phyloP scores from a whole-genome alignment of 164 flowering plant genomes.

The Cinnamomum chago region DNA sequence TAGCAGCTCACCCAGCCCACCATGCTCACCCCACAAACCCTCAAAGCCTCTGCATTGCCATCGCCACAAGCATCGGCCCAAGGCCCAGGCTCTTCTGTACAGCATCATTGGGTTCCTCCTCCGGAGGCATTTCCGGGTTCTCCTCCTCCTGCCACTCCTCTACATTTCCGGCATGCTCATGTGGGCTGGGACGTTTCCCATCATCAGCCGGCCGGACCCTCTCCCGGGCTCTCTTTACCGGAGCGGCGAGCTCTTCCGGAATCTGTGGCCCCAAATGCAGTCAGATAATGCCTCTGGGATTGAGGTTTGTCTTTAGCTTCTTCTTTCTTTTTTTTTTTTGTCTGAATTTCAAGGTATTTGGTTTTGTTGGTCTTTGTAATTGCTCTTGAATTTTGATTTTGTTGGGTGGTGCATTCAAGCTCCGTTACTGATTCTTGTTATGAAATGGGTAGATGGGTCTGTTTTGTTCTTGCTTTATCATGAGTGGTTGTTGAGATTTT shows the following conservation, averaged over 20 bases:
- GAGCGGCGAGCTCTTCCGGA: constrained; percentile 52
- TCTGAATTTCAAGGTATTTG: too few species aligned
- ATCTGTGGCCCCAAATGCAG: constrained; percentile 56
- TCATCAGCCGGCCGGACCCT: constrained; percentile 29
- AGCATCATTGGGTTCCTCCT: constrained; percentile 17
- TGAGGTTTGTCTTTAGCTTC: constrained; percentile 41
- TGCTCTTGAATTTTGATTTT: not conserved
- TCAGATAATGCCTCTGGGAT: constrained; percentile 52
- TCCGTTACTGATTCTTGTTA: not conserved
- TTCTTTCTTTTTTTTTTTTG: too few species aligned
- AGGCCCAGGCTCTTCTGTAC: constrained; percentile 18
- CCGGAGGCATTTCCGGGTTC: constrained; percentile 36
- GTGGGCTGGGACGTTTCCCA: constrained; percentile 50
- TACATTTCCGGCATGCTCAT: constrained; percentile 54
- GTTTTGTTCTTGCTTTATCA: not conserved
- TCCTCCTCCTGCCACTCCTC: constrained; percentile 45
- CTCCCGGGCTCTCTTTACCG: constrained; percentile 78
- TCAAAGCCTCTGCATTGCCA: constrained; percentile 20
- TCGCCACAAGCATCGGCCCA: constrained; percentile 33
- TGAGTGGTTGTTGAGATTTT: not conserved
- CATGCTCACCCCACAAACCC: constrained; percentile 41
- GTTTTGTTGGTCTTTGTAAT: not conserved
- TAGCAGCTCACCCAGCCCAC: constrained; percentile 38
- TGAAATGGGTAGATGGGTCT: constrained; percentile 1
- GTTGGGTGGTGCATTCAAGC: not conserved